phyloP scores from a whole-genome alignment of 768 basidiomycete species.

The Naganishia onofrii region DNA sequence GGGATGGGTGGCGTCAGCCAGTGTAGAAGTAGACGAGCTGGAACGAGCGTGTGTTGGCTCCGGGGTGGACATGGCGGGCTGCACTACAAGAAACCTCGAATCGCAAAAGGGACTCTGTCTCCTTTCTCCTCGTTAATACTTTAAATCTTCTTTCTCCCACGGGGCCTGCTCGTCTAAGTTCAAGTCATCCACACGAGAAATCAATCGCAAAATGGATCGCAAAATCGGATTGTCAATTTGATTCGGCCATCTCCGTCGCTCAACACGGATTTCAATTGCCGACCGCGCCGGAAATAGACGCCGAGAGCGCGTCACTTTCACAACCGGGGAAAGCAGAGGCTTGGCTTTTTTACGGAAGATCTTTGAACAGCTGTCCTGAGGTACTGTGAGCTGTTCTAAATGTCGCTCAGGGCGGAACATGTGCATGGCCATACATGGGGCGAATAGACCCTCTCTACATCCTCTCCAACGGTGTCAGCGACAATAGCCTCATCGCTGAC shows the following conservation, averaged over 20 bases:
- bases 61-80: too few species aligned
- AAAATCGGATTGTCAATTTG: conserved; percentile 12
- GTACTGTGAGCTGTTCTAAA: too few species aligned
- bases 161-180: background rate
- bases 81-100: too few species aligned
- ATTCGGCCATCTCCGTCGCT: conserved; percentile 14
- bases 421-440: too few species aligned
- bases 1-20: conserved; percentile 3
- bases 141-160: too few species aligned
- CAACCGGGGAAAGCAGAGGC: too few species aligned
- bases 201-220: background rate
- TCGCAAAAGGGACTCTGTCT: too few species aligned
- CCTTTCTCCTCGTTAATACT: too few species aligned
- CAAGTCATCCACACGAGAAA: conserved; percentile 7
- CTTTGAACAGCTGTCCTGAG: too few species aligned
- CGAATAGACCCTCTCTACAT: conserved; percentile 60
- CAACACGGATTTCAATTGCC: background rate
- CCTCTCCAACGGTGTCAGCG: conserved; percentile 81
- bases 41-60: background rate
- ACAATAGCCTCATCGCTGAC: conserved; percentile 79
- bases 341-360: too few species aligned
- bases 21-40: background rate
- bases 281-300: background rate
- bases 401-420: too few species aligned
- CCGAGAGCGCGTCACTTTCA: background rate